Evolutionary conservation across 2,329 filamentous ascomycete species (phyloP).

Genomic region (Calonectria pteridis): DNA sequence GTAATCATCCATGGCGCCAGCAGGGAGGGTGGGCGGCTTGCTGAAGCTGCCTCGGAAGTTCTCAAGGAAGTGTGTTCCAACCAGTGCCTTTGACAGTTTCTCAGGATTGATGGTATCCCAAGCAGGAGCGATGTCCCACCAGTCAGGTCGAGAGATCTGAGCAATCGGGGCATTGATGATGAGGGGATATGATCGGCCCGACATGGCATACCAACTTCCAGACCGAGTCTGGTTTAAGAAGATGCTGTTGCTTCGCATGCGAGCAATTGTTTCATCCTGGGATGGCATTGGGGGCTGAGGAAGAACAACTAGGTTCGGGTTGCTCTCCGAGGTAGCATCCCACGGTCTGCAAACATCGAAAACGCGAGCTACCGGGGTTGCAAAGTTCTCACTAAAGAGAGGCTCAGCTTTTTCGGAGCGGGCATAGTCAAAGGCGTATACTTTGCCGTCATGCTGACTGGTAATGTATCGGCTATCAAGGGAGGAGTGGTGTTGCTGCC

Average conservation of each 20-base stretch:
- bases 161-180: constrained; percentile 76
- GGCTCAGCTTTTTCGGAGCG: constrained; percentile 63
- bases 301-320: constrained; percentile 84
- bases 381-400: constrained; percentile 76
- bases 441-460: constrained; percentile 84
- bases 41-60: constrained; percentile 46
- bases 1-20: constrained; percentile 43
- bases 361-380: constrained; percentile 85
- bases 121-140: constrained; percentile 58
- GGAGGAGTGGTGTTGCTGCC: constrained; percentile 82
- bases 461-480: constrained; percentile 93
- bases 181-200: constrained; percentile 85
- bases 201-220: constrained; percentile 96
- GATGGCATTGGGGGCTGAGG: constrained; percentile 82
- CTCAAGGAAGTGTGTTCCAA: constrained; percentile 79
- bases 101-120: constrained; percentile 56
- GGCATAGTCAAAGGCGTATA: constrained; percentile 83
- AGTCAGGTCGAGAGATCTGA: constrained; percentile 59
- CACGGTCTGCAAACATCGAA: constrained; percentile 88
- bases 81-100: constrained; percentile 71
- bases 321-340: constrained; percentile 70
- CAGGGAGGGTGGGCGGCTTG: constrained; percentile 55
- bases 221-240: constrained; percentile 88
- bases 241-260: constrained; percentile 73
- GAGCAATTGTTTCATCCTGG: constrained; percentile 61